These are phyloP conservation scores for Entomortierella beljakovae DNA, from an alignment of 192 early-diverging fungal genomes.

Conservation along the genomic window DNA sequence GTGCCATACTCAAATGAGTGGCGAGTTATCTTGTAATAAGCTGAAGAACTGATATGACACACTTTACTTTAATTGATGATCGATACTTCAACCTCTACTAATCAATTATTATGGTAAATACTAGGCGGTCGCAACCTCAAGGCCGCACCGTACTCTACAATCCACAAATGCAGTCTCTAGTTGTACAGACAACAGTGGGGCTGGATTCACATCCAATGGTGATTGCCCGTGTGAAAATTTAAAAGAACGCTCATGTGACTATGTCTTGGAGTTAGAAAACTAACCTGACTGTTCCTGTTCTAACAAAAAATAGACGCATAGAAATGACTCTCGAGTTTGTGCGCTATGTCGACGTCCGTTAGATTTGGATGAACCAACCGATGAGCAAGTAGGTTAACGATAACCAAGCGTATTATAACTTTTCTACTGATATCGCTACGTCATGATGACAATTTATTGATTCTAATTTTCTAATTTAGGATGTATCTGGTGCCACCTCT, in stretches of 20 bases:
- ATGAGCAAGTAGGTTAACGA: constrained; percentile 14
- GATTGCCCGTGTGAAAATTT: background rate
- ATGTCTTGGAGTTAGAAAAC: background rate
- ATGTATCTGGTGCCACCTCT: constrained; percentile 16
- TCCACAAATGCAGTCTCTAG: constrained; percentile 62
- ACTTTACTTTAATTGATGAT: background rate
- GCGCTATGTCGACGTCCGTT: constrained; percentile 54
- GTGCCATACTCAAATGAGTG: constrained; percentile 68
- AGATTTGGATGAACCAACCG: constrained; percentile 10
- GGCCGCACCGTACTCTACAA: constrained; percentile 78
- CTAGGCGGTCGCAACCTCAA: constrained; percentile 31
- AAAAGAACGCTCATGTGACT: background rate
- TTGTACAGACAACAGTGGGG: constrained; percentile 56
- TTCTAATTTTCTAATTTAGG: constrained; percentile 3
- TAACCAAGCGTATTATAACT: background rate
- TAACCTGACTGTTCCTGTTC: constrained; percentile 1
- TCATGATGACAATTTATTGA: constrained; percentile 6
- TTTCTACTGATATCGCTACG: background rate
- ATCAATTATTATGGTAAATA: background rate
- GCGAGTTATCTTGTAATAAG: constrained; percentile 63
- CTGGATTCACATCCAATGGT: constrained; percentile 35
- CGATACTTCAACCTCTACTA: background rate
- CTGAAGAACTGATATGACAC: background rate
- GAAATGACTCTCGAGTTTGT: constrained; percentile 33
- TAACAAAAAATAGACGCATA: constrained; percentile 22